Conservation (phyloP, 2,329 filamentous ascomycete genomes). For the Botrytis sinoallii region DNA sequence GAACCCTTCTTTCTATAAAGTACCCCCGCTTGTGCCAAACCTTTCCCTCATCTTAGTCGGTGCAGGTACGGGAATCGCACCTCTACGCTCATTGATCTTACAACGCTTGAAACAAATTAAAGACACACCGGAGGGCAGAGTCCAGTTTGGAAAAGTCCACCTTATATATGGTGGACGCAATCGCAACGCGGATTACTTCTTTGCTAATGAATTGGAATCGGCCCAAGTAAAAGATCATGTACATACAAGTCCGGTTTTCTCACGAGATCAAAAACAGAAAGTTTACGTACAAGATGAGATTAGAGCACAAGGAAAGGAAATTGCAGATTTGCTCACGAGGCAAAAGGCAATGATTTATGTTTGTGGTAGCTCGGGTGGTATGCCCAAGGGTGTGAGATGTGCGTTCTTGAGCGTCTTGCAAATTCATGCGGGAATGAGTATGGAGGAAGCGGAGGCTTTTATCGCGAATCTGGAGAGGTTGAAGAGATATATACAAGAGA, state of each 20-base stretch:
- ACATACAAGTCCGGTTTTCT: constrained; percentile 62
- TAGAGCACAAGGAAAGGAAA: constrained; percentile 32
- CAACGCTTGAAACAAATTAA: constrained; percentile 52
- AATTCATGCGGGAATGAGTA: constrained; percentile 31
- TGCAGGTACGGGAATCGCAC: constrained; percentile 83
- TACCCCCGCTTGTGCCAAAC: constrained; percentile 47
- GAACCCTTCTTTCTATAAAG: constrained; percentile 52
- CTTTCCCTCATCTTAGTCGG: constrained; percentile 70
- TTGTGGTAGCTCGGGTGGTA: constrained; percentile 60
- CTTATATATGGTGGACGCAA: constrained; percentile 88
- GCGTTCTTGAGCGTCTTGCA: constrained; percentile 61
- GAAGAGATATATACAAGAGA: constrained; percentile 66
- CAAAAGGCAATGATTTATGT: constrained; percentile 53
- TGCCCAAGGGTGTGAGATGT: constrained; percentile 67
- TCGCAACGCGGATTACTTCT: constrained; percentile 73
- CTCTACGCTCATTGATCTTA: constrained; percentile 76
- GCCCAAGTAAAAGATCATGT: constrained; percentile 34
- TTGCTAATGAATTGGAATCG: constrained; percentile 69
- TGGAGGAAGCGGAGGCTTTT: constrained; percentile 53
- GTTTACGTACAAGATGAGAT: constrained; percentile 59
- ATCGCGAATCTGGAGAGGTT: constrained; percentile 57
- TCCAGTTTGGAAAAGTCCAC: constrained; percentile 40
- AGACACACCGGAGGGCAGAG: constrained; percentile 25
- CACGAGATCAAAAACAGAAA: constrained; percentile 62
- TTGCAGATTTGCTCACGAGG: constrained; percentile 51